These are phyloP conservation scores for Picea glauca DNA, from an alignment of 75 land plant genomes.

Conservation along the genomic window DNA sequence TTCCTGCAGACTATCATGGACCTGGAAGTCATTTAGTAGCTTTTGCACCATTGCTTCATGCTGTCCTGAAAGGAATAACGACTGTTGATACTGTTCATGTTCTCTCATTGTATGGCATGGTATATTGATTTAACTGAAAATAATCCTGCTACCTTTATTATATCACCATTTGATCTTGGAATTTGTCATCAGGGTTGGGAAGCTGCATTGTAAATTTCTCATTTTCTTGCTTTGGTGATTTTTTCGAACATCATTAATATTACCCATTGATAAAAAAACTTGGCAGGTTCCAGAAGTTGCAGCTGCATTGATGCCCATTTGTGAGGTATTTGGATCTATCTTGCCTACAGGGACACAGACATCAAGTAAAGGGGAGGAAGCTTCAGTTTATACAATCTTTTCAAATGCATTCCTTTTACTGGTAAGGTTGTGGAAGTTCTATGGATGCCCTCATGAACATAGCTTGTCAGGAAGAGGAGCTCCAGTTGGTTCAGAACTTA, in stretches of 20 bases:
- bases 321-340: conserved; percentile 65
- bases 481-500: conserved; percentile 25
- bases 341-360: conserved; percentile 21
- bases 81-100: conserved; percentile 74
- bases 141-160: no score
- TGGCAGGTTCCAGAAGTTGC: conserved; percentile 61
- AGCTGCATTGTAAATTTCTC: no score
- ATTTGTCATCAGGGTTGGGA: no score
- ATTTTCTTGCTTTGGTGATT: no score
- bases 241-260: no score
- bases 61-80: conserved; percentile 59
- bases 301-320: conserved; percentile 55
- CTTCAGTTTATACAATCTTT: conserved; percentile 40
- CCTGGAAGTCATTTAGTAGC: conserved; percentile 49
- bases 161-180: no score
- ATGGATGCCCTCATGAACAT: conserved; percentile 48
- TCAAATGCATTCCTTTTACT: conserved; percentile 59
- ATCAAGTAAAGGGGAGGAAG: conserved; percentile 21
- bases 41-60: conserved; percentile 67
- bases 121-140: conserved; percentile 17
- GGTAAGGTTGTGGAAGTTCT: conserved; percentile 65
- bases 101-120: conserved; percentile 84
- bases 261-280: no score
- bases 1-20: conserved; percentile 48
- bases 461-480: conserved; percentile 19